These are phyloP conservation scores for Xylaria intraflava DNA, from an alignment of 495 filamentous ascomycete genomes.

Conservation along the genomic window DNA sequence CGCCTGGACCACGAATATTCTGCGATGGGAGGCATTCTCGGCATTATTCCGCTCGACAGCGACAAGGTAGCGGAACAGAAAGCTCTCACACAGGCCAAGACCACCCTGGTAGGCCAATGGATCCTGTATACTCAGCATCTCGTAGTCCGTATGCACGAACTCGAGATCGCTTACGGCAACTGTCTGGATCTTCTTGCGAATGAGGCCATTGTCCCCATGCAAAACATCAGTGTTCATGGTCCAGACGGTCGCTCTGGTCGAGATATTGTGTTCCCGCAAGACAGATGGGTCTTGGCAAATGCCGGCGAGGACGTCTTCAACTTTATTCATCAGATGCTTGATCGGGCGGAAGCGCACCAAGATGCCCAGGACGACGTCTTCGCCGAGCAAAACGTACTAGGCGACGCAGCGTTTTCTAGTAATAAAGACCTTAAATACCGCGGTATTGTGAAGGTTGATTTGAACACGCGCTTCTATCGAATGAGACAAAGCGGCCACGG, in stretches of 20 bases:
- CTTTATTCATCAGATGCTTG: conserved; percentile 39
- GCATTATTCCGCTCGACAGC: conserved; percentile 35
- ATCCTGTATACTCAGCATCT: conserved; percentile 43
- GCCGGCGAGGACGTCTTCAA: conserved; percentile 41
- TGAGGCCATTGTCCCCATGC: conserved; percentile 42
- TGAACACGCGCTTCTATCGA: conserved; percentile 42
- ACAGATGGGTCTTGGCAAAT: conserved; percentile 47
- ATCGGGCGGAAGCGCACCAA: conserved; percentile 32
- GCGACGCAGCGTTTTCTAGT: conserved; percentile 23
- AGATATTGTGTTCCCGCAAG: conserved; percentile 42
- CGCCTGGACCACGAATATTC: conserved; percentile 49
- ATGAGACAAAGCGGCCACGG: conserved; percentile 31
- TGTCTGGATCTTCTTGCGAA: conserved; percentile 39
- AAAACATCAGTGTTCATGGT: conserved; percentile 28
- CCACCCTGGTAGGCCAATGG: conserved; percentile 44
- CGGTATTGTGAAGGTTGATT: conserved; percentile 39
- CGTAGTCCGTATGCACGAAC: conserved; percentile 42
- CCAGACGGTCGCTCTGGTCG: conserved; percentile 33
- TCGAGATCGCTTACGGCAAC: conserved; percentile 43
- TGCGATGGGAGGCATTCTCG: conserved; percentile 43
- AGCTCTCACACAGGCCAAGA: conserved; percentile 29
- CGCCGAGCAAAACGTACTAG: conserved; percentile 22
- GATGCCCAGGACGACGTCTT: conserved; percentile 23
- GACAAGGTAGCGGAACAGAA: conserved; percentile 21
- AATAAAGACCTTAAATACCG: conserved; percentile 18